Conservation (phyloP, 768 basidiomycete species). For the Scleroderma bovista region DNA sequence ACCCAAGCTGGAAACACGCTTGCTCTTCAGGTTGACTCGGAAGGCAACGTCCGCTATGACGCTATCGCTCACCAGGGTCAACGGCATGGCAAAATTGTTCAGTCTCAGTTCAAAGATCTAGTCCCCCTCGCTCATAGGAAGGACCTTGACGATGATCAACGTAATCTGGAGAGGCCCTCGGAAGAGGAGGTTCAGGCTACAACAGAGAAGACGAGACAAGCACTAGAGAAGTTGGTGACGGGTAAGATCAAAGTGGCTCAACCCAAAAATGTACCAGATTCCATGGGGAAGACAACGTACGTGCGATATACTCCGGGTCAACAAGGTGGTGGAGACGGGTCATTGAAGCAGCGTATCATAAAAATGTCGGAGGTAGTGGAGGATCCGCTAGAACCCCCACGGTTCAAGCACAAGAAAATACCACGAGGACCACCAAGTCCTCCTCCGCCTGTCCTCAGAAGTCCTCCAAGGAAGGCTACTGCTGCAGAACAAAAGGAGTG, state of each 20-base stretch:
- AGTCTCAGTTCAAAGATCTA: slow-evolving; percentile 97
- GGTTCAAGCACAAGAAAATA: slow-evolving; percentile 99
- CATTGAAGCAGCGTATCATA: slow-evolving; percentile 89
- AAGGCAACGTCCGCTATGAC: slow-evolving; percentile 96
- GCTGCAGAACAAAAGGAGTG: slow-evolving; percentile 99
- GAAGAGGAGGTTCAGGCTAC: slow-evolving; percentile 92
- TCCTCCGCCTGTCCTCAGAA: slow-evolving; percentile 90
- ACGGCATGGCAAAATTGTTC: slow-evolving; percentile 76
- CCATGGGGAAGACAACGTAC: slow-evolving; percentile 78
- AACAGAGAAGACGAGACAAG: slow-evolving; percentile 83
- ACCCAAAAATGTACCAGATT: slow-evolving; percentile 89
- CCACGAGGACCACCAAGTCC: slow-evolving; percentile 95
- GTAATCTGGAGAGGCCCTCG: slow-evolving; percentile 84
- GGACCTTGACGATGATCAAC: slow-evolving; percentile 72
- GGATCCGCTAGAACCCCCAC: slow-evolving; percentile 93
- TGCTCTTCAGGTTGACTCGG: slow-evolving; percentile 92
- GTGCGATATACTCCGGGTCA: slow-evolving; percentile 97
- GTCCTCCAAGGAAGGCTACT: slow-evolving; percentile 93
- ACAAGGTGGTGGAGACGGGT: slow-evolving; percentile 55
- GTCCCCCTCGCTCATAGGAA: slow-evolving; percentile 87
- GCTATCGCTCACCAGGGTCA: slow-evolving; percentile 96
- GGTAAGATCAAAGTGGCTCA: slow-evolving; percentile 99
- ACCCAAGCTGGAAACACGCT: slow-evolving; percentile 90
- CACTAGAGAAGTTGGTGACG: slow-evolving; percentile 88
- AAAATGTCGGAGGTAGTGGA: slow-evolving; percentile 99